Base-by-base conservation (phyloP, 805 yeast genomes). In the Hagleromyces aurorensis region DNA sequence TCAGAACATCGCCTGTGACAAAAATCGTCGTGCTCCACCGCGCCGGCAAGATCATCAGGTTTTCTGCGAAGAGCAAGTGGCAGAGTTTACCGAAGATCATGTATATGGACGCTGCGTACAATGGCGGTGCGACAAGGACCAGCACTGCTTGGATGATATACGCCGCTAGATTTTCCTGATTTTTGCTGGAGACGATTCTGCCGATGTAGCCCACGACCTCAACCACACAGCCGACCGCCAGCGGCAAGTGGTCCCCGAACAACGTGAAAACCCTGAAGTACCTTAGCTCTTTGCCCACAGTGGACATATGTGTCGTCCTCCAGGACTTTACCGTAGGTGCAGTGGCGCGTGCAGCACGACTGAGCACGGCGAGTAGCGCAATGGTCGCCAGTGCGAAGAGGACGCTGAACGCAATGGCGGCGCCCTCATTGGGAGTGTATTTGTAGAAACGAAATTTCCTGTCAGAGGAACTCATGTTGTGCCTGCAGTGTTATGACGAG, bases 51-150 rank as follows among this genome's bases (percentile, higher is more conserved):
- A 52, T 41, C 19, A 49, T 20, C 13, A 36, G 26, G 7, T 39
- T 31, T 21, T 34, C 40, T 17, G 47, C 46, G 14, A 33, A 34
- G 32, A 52, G 25, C 6, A 33, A 21, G 16, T 22, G 33, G 5
- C 52, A 35, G 17, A 56, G 21, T 30, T 49, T 34, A 10, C 55
- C 60, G 29, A 56, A 50, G 3, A 44, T 9, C 59, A 56, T 52
- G 31, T 58, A 57, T 14, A 55, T 48, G 2, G 57, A 33, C 2
- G 57, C 61, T 3, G 59, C 54, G 27, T 47, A 44, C 9, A 56
- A 38, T 1, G 59, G 43, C 3, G 62, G 62, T 0, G 60, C 56
- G 18, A 57, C 36, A 21, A 55, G 38, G 20, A 57, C 23, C 8
- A 50, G 35, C 12, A 52, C 33, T 1, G 48, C 23, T 36, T 57